phyloP scores from a whole-genome alignment of 164 flowering plant species.

The Macadamia tetraphylla region DNA sequence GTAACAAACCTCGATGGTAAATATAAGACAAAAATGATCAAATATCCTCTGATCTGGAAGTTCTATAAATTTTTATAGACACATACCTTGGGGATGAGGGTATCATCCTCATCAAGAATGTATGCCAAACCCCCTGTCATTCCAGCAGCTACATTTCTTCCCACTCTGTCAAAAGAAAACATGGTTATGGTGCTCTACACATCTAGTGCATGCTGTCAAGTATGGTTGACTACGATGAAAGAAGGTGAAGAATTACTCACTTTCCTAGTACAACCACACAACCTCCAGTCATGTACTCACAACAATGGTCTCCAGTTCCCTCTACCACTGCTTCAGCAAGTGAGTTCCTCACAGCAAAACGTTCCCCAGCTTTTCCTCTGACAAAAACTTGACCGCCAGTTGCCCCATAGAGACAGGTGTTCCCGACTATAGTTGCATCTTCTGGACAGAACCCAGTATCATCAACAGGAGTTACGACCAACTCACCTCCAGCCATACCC shows the following conservation, averaged over 20 bases:
- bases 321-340: constrained; percentile 95
- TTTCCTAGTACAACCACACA: constrained; percentile 95
- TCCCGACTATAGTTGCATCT: constrained; percentile 95
- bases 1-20: not conserved
- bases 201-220: not conserved
- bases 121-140: constrained; percentile 99
- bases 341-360: constrained; percentile 97
- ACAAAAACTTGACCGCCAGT: constrained; percentile 94
- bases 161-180: constrained; percentile 56
- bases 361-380: constrained; percentile 95
- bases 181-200: not conserved
- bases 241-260: constrained; percentile 40
- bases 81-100: constrained; percentile 85
- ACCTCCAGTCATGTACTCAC: constrained; percentile 99
- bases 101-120: constrained; percentile 89
- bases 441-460: constrained; percentile 76
- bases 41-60: not conserved
- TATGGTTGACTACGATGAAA: not conserved
- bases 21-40: not conserved
- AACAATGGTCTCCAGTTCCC: constrained; percentile 96
- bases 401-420: constrained; percentile 96
- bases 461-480: constrained; percentile 81
- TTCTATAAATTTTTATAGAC: not conserved
- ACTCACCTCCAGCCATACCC: constrained; percentile 99
- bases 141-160: constrained; percentile 97